Base-by-base conservation (phyloP, 441 rosid genomes). In the Francoa sonchifolia region DNA sequence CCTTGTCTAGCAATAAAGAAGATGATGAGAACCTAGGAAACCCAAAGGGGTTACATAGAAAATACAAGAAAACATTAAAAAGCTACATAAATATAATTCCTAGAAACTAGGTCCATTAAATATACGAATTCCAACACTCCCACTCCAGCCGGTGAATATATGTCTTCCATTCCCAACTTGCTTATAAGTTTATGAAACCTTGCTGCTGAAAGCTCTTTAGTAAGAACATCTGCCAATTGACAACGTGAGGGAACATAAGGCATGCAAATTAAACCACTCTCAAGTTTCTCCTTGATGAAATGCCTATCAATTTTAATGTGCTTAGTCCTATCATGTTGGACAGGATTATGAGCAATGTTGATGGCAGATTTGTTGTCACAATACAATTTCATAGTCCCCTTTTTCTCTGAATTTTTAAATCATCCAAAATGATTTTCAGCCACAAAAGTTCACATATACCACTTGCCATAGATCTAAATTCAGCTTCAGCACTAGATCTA, bases 251-350 rank as follows among this genome's bases (percentile, higher is more conserved):
- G 10, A n/a, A 31, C 12, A 13, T 10, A 44, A 1, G 33, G 6
- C 4, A 19, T 33, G 19, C 17, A 11, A 5, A 47, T 47, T 4
- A 45, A 12, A 3, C 25, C 22, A 33, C 33, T 14, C 0, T 45
- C 50, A 7, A 45, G n/a, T 23, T 47, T 47, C 11, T 33, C 41
- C 22, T 32, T 33, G 10, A 47, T 47, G 17, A 47, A 47, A 16
- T 47, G 12, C 14, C 22, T 33, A 15, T 47, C 39, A 20, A 21
- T 9, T 12, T 47, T 41, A 12, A 47, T 34, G 21, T 47, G 40
- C 26, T 47, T 47, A 2, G 32, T 47, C 12, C 26, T 18, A 32
- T 46, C 30, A 15, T 18, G 49, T 44, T 44, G 38, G 6, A 44
- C 19, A 0, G 10, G 38, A 10, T 44, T 32, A 28, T 44, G 27